A percentile compares a stretch with the other conserved stretches of the same genome.
Evolutionary conservation across 345 rosid genomes (phyloP).

Genomic region (Trapa bicornis): DNA sequence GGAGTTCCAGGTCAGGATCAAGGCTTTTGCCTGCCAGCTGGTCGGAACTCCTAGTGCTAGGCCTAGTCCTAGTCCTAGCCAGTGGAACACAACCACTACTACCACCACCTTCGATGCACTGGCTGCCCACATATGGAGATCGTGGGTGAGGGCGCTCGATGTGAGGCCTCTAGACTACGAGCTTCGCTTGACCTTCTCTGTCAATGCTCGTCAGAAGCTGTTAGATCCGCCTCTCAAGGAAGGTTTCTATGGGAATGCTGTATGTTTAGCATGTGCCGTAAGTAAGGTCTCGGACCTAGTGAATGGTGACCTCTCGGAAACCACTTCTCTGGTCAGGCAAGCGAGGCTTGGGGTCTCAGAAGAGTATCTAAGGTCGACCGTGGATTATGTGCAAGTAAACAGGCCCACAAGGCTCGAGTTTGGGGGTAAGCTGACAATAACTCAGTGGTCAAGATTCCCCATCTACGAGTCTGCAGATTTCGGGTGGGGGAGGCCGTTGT

Average conservation of each 20-base stretch:
- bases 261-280: slow-evolving; percentile 69
- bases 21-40: slow-evolving; percentile 42
- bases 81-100: slow-evolving; percentile 32
- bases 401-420: slow-evolving; percentile 75
- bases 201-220: slow-evolving; percentile 62
- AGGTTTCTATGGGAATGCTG: slow-evolving; percentile 74
- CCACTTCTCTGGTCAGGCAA: slow-evolving; percentile 43
- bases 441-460: slow-evolving; percentile 84
- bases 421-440: slow-evolving; percentile 75
- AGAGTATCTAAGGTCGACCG: slow-evolving; percentile 59
- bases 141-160: slow-evolving; percentile 85
- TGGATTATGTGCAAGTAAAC: slow-evolving; percentile 54
- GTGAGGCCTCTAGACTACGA: slow-evolving; percentile 54
- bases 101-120: slow-evolving; percentile 65
- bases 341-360: slow-evolving; percentile 56
- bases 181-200: slow-evolving; percentile 78
- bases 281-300: slow-evolving; percentile 47
- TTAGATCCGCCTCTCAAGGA: slow-evolving; percentile 38
- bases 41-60: background rate
- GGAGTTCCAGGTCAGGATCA: slow-evolving; percentile 53
- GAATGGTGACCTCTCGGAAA: slow-evolving; percentile 33
- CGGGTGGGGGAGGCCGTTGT: slow-evolving; percentile 79
- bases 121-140: slow-evolving; percentile 88
- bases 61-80: slow-evolving; percentile 1
- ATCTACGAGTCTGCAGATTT: slow-evolving; percentile 77